Percentiles rank a stretch among this genome's conserved stretches.
Conservation (phyloP, 345 rosid species). For the Camelina sativa region DNA sequence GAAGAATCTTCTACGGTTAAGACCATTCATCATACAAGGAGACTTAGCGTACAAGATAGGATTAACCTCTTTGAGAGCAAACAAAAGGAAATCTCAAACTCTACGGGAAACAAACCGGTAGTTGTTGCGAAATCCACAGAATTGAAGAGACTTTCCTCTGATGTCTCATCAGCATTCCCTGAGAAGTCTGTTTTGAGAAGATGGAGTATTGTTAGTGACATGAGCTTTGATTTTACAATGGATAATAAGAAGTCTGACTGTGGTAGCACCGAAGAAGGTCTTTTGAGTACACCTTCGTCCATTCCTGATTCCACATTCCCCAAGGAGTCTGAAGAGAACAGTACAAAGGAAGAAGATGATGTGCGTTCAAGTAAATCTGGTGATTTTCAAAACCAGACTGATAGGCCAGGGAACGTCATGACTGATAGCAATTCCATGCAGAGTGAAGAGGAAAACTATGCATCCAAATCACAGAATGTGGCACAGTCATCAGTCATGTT, state of each 20-base stretch:
- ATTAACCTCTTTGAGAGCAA: conserved; percentile 92
- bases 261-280: conserved; percentile 54
- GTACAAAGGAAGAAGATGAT: conserved; percentile 43
- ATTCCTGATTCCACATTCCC: conserved; percentile 46
- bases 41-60: conserved; percentile 96
- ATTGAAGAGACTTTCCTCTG: conserved; percentile 79
- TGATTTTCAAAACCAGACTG: conserved; percentile 37
- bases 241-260: conserved; percentile 59
- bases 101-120: conserved; percentile 64
- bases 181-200: conserved; percentile 86
- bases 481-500: conserved; percentile 43
- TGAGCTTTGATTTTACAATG: conserved; percentile 80
- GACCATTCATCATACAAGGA: conserved; percentile 58
- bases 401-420: conserved; percentile 35
- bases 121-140: conserved; percentile 64
- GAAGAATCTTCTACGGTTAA: conserved; percentile 50
- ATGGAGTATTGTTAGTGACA: conserved; percentile 97
- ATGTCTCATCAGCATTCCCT: conserved; percentile 56
- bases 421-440: conserved; percentile 49
- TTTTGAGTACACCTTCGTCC: conserved; percentile 58
- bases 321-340: conserved; percentile 33
- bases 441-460: conserved; percentile 60
- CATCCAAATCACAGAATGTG: conserved; percentile 39
- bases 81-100: conserved; percentile 65
- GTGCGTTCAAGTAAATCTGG: conserved; percentile 75